Conservation (phyloP, 148 eudicot species). For the Cornus kousa region DNA sequence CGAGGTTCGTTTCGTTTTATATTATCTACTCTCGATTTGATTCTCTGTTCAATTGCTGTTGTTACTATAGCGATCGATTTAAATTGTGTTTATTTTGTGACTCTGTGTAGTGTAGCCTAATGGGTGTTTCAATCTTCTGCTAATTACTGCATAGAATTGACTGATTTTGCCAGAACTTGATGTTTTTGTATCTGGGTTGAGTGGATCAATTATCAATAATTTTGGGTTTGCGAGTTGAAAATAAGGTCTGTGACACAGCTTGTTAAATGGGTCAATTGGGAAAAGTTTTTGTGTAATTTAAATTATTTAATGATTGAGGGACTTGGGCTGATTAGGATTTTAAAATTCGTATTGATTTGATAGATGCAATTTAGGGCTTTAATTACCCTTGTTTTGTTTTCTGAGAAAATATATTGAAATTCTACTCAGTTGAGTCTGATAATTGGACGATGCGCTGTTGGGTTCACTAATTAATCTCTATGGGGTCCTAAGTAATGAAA, state of each 20-base stretch:
- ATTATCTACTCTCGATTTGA: background rate
- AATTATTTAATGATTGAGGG: too few species aligned
- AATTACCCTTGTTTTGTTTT: too few species aligned
- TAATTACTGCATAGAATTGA: background rate
- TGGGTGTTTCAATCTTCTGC: constrained; percentile 3
- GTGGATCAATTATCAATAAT: constrained; percentile 3
- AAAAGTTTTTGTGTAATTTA: too few species aligned
- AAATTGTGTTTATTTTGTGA: background rate
- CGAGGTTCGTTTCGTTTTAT: constrained; percentile 8
- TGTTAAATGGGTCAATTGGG: background rate
- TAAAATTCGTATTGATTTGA: background rate
- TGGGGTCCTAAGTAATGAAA: background rate
- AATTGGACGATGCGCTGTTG: background rate
- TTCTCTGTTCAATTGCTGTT: background rate
- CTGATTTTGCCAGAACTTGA: background rate
- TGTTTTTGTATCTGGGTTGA: constrained; percentile 1
- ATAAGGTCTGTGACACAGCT: constrained; percentile 1
- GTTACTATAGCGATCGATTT: background rate
- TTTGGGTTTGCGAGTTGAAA: background rate
- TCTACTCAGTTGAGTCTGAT: background rate
- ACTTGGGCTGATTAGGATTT: background rate
- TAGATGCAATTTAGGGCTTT: background rate
- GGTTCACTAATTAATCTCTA: background rate
- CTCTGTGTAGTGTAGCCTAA: constrained; percentile 1
- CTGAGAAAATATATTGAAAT: background rate